Percentiles rank a stretch among this genome's conserved stretches.
Conservation (phyloP, 176 grass and related monocot species). For the Ensete ventricosum region DNA sequence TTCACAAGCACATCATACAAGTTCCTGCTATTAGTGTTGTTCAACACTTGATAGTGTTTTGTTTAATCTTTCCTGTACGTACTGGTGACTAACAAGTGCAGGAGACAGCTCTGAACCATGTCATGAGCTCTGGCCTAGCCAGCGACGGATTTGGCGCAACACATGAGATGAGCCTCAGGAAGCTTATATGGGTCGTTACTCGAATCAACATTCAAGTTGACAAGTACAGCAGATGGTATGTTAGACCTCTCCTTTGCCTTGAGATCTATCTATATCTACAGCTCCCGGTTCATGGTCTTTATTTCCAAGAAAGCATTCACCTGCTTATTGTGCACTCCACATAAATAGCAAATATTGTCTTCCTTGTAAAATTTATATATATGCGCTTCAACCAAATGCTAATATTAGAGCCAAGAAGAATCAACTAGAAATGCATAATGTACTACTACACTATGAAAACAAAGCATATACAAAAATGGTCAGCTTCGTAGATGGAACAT, state of each 20-base stretch:
- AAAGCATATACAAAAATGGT: too few relatives aligned
- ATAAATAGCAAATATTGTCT: too few relatives aligned
- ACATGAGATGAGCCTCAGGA: constrained; percentile 37
- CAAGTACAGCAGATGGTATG: constrained; percentile 48
- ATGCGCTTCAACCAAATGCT: too few relatives aligned
- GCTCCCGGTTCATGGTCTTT: too few relatives aligned
- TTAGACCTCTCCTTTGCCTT: not conserved
- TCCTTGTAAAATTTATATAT: too few relatives aligned
- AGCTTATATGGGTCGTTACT: constrained; percentile 51
- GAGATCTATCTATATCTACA: not conserved
- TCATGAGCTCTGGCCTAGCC: constrained; percentile 44
- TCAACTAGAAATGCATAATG: too few relatives aligned
- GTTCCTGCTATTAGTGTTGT: not conserved
- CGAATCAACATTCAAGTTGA: constrained; percentile 45
- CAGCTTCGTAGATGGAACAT: too few relatives aligned
- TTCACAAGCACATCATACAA: not conserved
- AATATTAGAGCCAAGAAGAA: too few relatives aligned
- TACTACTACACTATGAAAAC: too few relatives aligned
- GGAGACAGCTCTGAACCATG: constrained; percentile 47
- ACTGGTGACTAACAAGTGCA: constrained; percentile 11
- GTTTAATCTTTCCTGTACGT: not conserved
- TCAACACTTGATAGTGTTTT: not conserved
- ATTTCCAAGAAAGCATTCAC: too few relatives aligned
- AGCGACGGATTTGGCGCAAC: constrained; percentile 39
- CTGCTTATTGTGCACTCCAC: too few relatives aligned